Conservation (phyloP, 1,284 basidiomycete species). For the Apiotrichum domesticum region DNA sequence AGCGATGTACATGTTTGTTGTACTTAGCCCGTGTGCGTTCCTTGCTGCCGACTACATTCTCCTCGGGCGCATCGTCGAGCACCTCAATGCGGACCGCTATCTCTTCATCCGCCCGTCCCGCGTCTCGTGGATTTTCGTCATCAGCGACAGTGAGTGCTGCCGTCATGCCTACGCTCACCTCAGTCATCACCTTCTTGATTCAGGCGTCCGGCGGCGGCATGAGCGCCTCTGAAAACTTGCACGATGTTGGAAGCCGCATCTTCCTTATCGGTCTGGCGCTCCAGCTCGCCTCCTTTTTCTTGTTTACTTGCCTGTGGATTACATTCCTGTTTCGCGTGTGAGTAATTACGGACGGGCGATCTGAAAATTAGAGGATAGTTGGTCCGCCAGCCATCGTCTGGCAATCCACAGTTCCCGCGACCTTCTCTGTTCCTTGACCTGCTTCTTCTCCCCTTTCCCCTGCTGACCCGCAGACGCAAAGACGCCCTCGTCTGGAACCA, state of each 20-base stretch:
- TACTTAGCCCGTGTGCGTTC: slow-evolving; percentile 60
- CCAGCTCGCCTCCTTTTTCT: slow-evolving; percentile 58
- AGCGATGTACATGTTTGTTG: slow-evolving; percentile 15
- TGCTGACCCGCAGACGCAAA: slow-evolving; percentile 5
- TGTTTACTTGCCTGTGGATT: slow-evolving; percentile 56
- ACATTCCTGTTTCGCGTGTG: slow-evolving; percentile 57
- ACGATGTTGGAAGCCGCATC: slow-evolving; percentile 47
- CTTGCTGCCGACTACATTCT: slow-evolving; percentile 66
- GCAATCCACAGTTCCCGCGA: no score
- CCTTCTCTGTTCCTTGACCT: no score
- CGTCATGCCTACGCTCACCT: neutral
- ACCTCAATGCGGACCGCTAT: slow-evolving; percentile 52
- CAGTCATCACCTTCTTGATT: slow-evolving; percentile 57
- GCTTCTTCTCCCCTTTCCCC: neutral
- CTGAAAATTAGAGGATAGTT: no score
- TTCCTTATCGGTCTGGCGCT: slow-evolving; percentile 58
- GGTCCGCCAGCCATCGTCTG: no score
- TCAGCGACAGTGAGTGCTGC: slow-evolving; percentile 51
- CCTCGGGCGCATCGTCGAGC: slow-evolving; percentile 57
- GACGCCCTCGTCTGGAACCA: slow-evolving; percentile 8
- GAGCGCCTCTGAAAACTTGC: slow-evolving; percentile 31
- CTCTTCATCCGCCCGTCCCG: slow-evolving; percentile 26
- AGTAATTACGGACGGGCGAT: neutral
- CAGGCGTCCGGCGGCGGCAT: slow-evolving; percentile 51
- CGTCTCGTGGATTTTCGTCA: slow-evolving; percentile 33